Evolutionary conservation across 202 grass and related monocot species (phyloP).

Genomic region (Cymbopogon flexuosus): DNA sequence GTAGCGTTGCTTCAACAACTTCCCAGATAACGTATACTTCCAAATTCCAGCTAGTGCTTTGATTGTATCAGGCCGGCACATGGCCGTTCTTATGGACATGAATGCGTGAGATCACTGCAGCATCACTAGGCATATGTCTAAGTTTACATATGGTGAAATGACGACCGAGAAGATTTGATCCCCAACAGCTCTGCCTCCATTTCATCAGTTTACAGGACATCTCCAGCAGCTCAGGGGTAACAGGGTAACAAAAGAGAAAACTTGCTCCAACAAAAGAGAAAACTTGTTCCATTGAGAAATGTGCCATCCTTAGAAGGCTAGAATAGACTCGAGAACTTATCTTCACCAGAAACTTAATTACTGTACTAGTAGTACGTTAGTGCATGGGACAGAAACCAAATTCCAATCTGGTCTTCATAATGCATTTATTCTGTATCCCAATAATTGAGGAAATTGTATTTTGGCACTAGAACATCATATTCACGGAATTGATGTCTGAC

Average conservation of each 20-base stretch:
- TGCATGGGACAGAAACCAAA: neutral
- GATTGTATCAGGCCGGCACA: conserved; percentile 19
- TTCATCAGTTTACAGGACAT: too few species aligned
- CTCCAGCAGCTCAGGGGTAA: too few species aligned
- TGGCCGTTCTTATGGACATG: conserved; percentile 3
- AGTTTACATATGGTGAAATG: neutral
- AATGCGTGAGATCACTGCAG: neutral
- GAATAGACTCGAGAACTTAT: neutral
- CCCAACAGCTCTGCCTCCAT: neutral
- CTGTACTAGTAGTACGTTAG: neutral
- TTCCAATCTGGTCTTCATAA: neutral
- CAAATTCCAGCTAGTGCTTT: neutral
- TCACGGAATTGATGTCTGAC: neutral
- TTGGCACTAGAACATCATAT: neutral
- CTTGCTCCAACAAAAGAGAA: neutral
- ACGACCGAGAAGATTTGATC: neutral
- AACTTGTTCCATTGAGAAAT: neutral
- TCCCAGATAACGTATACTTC: neutral
- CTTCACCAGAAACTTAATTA: neutral
- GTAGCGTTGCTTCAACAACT: neutral
- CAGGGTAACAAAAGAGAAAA: too few species aligned
- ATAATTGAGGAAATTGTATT: neutral
- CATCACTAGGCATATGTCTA: neutral
- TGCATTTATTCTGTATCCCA: neutral
- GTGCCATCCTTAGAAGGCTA: neutral